phyloP scores from a whole-genome alignment of 495 filamentous ascomycete genomes.

The Trypethelium eluteriae region DNA sequence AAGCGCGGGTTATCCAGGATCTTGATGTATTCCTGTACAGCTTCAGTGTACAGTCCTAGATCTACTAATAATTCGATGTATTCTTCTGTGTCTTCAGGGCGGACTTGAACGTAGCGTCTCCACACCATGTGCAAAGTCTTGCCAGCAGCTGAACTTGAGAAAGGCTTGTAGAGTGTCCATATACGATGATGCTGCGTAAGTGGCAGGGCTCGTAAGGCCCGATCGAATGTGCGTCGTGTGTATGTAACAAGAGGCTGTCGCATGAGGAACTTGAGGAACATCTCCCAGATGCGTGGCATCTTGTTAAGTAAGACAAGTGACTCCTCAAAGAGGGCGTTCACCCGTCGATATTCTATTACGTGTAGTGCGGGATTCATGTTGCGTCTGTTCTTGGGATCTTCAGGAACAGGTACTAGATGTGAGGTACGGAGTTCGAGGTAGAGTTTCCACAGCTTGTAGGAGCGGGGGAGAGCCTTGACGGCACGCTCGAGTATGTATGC shows the following conservation, averaged over 20 bases:
- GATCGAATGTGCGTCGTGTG: constrained; percentile 86
- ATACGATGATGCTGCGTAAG: constrained; percentile 96
- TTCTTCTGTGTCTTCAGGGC: constrained; percentile 91
- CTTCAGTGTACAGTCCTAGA: constrained; percentile 79
- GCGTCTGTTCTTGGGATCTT: constrained; percentile 50
- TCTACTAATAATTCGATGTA: constrained; percentile 83
- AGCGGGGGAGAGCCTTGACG: constrained; percentile 79
- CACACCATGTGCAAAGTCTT: constrained; percentile 88
- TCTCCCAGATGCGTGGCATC: constrained; percentile 98
- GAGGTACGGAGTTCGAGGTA: constrained; percentile 81
- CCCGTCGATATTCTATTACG: constrained; percentile 76
- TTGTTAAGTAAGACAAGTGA: constrained; percentile 94
- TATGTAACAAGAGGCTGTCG: constrained; percentile 87
- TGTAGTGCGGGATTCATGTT: constrained; percentile 78
- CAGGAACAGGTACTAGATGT: constrained; percentile 16
- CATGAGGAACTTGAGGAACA: constrained; percentile 88
- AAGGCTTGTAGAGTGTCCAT: constrained; percentile 86
- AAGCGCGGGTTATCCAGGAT: constrained; percentile 89
- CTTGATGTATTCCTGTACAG: constrained; percentile 86
- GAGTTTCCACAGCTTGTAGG: constrained; percentile 99
- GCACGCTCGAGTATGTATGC: constrained; percentile 91
- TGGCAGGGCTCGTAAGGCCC: constrained; percentile 86
- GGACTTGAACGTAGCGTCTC: constrained; percentile 95
- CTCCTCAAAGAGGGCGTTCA: constrained; percentile 91
- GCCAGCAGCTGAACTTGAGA: constrained; percentile 88